Percentiles rank a stretch among this genome's conserved stretches.
These are phyloP conservation scores for Leptographium radiaticola DNA, from an alignment of 2,329 filamentous ascomycete genomes.

Conservation along the genomic window DNA sequence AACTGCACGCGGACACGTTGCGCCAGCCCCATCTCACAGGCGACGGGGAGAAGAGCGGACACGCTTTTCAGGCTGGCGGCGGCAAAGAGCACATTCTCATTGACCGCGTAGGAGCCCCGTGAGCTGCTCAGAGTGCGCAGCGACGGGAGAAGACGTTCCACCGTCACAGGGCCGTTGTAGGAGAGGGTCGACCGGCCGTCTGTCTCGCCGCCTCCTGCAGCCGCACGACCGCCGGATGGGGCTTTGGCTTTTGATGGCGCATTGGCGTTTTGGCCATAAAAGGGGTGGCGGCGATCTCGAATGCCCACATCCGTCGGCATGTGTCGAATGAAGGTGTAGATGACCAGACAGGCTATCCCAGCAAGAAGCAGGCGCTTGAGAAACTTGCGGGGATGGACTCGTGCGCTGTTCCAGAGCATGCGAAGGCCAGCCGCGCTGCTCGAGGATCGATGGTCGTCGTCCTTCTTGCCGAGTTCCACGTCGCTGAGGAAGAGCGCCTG, in stretches of 20 bases:
- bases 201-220: not conserved
- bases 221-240: not conserved
- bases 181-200: slow-evolving; percentile 20
- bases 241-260: not conserved
- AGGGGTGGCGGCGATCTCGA: slow-evolving; percentile 24
- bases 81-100: slow-evolving; percentile 67
- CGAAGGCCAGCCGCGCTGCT: not conserved
- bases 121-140: slow-evolving; percentile 46
- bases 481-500: slow-evolving; percentile 34
- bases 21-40: slow-evolving; percentile 70
- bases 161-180: slow-evolving; percentile 60
- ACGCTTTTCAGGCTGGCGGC: slow-evolving; percentile 63
- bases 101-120: slow-evolving; percentile 34
- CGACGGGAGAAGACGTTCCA: slow-evolving; percentile 49
- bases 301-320: slow-evolving; percentile 36
- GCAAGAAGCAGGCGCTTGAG: slow-evolving; percentile 38
- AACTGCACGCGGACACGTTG: slow-evolving; percentile 68
- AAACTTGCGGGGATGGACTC: slow-evolving; percentile 32
- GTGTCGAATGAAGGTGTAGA: slow-evolving; percentile 54
- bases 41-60: slow-evolving; percentile 61
- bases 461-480: slow-evolving; percentile 46
- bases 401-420: not conserved
- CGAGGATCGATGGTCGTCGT: slow-evolving; percentile 35
- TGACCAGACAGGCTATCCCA: slow-evolving; percentile 30
- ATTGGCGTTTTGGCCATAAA: slow-evolving; percentile 14